Conservation (phyloP, 2,329 filamentous ascomycete species). For the Fusarium sp. region DNA sequence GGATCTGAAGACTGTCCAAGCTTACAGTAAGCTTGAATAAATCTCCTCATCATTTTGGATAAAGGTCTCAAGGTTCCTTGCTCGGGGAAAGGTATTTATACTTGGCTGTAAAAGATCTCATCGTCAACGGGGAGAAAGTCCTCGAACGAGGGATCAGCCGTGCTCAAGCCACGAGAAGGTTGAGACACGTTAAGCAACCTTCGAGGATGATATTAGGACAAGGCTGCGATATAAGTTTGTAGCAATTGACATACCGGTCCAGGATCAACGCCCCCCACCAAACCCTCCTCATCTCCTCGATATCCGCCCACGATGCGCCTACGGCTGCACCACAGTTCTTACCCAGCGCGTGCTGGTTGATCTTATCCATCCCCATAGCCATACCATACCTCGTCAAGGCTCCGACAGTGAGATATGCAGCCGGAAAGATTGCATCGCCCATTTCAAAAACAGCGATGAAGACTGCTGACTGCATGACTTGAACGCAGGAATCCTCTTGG, state of each 20-base stretch:
- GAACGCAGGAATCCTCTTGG: background rate
- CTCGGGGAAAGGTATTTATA: background rate
- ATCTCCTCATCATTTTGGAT: accelerated
- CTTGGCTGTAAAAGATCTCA: background rate
- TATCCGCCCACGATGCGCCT: background rate
- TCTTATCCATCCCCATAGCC: background rate
- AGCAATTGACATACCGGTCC: background rate
- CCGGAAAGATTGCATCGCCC: background rate
- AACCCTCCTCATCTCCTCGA: background rate
- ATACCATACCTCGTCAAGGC: background rate
- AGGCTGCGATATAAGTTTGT: background rate
- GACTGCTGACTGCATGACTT: background rate
- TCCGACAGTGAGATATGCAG: background rate
- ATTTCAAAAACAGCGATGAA: background rate
- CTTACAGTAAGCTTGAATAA: accelerated
- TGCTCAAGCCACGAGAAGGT: background rate
- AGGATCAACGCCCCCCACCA: background rate
- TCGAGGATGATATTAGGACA: no score
- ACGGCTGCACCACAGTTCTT: accelerated
- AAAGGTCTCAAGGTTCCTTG: accelerated
- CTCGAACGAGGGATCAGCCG: background rate
- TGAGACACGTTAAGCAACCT: background rate
- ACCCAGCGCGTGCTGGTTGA: background rate
- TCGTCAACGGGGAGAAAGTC: background rate
- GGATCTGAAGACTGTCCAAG: accelerated